Conservation (phyloP, 208 protist species). For the Trypanosoma congolense region DNA sequence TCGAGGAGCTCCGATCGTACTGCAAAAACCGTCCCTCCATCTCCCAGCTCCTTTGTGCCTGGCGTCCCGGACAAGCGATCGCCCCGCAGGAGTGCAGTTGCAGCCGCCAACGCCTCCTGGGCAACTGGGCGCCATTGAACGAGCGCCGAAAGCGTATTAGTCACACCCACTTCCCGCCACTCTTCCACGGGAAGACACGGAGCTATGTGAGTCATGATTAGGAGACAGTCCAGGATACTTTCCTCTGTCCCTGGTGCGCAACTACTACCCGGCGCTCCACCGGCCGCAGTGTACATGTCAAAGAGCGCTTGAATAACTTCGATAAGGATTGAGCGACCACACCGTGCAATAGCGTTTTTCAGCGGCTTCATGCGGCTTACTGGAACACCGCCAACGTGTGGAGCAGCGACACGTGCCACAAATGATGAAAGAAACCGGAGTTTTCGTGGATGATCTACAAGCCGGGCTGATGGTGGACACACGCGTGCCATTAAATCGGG, state of each 20-base stretch:
- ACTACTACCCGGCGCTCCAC: conserved; percentile 24
- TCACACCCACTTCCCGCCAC: conserved; percentile 49
- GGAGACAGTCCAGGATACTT: conserved; percentile 32
- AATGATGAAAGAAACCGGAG: conserved; percentile 48
- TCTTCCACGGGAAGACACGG: conserved; percentile 27
- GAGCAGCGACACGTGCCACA: conserved; percentile 31
- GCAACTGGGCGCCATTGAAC: conserved; percentile 50
- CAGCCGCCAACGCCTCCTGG: conserved; percentile 30
- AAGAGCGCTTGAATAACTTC: conserved; percentile 44
- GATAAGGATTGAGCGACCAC: conserved; percentile 28
- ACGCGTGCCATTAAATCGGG: conserved; percentile 16
- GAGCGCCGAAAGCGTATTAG: conserved; percentile 46
- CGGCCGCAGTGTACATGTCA: conserved; percentile 44
- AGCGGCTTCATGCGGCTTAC: conserved; percentile 31
- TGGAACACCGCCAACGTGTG: conserved; percentile 54
- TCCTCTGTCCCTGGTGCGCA: conserved; percentile 26
- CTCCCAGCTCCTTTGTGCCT: conserved; percentile 1
- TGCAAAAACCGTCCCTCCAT: conserved; percentile 2
- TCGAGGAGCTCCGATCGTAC: conserved; percentile 15
- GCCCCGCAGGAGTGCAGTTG: conserved; percentile 31
- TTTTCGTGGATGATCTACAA: conserved; percentile 20
- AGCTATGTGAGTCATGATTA: conserved; percentile 28
- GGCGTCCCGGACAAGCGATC: conserved; percentile 12
- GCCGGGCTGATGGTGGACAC: conserved; percentile 16
- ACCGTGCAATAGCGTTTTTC: conserved; percentile 21